Percentiles rank a stretch among this genome's conserved stretches.
Conservation (phyloP, 306 rosid genomes). For the Cicer bijugum region DNA sequence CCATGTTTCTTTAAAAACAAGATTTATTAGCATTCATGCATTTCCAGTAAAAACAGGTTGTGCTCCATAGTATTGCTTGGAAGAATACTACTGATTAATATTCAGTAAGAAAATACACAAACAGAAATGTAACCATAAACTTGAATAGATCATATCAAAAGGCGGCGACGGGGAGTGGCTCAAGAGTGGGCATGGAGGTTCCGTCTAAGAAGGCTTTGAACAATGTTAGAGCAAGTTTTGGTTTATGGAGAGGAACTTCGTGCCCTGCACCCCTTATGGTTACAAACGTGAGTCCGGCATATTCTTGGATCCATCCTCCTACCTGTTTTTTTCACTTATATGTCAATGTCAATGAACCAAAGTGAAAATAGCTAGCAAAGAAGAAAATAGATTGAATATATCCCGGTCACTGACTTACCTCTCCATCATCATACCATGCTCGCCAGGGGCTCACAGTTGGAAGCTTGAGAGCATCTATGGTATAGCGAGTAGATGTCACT, state of each 20-base stretch:
- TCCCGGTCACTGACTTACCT: slow-evolving; percentile 46
- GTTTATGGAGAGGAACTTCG: slow-evolving; percentile 89
- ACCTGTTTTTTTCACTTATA: slow-evolving; percentile 57
- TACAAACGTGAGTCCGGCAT: slow-evolving; percentile 80
- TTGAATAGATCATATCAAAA: slow-evolving; percentile 38
- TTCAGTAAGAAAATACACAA: neutral
- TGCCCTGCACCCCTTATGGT: slow-evolving; percentile 93
- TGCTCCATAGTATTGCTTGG: neutral
- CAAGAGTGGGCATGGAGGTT: slow-evolving; percentile 59
- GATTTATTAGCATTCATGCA: neutral
- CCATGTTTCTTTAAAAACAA: neutral
- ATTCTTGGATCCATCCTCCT: slow-evolving; percentile 96
- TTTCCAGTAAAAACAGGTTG: neutral
- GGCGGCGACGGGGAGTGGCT: slow-evolving; percentile 46
- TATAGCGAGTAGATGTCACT: slow-evolving; percentile 77
- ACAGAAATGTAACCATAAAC: neutral
- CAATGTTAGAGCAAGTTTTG: slow-evolving; percentile 76
- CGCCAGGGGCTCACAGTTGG: slow-evolving; percentile 67
- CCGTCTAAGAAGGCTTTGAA: slow-evolving; percentile 75
- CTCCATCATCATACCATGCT: slow-evolving; percentile 80
- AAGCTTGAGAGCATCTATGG: slow-evolving; percentile 75
- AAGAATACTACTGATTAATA: neutral
- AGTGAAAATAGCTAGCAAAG: neutral
- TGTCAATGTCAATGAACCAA: slow-evolving; percentile 3
- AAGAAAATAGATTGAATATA: neutral